Conservation (phyloP, 2,329 filamentous ascomycete species). For the Aureobasidium sp. region DNA sequence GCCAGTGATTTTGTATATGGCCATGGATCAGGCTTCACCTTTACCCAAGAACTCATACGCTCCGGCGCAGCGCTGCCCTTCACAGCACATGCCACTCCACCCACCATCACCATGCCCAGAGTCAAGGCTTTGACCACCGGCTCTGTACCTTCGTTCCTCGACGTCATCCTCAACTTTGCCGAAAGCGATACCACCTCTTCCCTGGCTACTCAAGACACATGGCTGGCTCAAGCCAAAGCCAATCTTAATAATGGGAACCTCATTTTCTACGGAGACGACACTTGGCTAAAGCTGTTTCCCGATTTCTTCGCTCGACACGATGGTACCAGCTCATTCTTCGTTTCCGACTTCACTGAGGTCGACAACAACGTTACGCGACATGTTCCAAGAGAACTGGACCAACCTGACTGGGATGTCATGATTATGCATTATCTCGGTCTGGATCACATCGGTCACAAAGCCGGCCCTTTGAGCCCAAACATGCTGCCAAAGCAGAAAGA, state of each 20-base stretch:
- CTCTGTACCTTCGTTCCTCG: slow-evolving; percentile 95
- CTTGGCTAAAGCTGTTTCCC: slow-evolving; percentile 95
- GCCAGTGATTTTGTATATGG: slow-evolving; percentile 87
- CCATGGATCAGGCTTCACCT: slow-evolving; percentile 70
- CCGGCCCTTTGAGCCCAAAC: slow-evolving; percentile 73
- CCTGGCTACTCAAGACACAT: slow-evolving; percentile 83
- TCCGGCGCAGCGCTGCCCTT: slow-evolving; percentile 81
- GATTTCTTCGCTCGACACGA: slow-evolving; percentile 78
- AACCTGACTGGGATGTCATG: slow-evolving; percentile 84
- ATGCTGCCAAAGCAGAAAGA: slow-evolving; percentile 91
- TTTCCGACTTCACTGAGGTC: slow-evolving; percentile 96
- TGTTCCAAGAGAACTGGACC: slow-evolving; percentile 65
- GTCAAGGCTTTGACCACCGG: slow-evolving; percentile 97
- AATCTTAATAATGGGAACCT: slow-evolving; percentile 55
- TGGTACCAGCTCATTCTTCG: slow-evolving; percentile 96
- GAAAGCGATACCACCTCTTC: slow-evolving; percentile 89
- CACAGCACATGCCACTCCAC: slow-evolving; percentile 91
- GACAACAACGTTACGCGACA: slow-evolving; percentile 96
- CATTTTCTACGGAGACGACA: slow-evolving; percentile 95
- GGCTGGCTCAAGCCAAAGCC: slow-evolving; percentile 81
- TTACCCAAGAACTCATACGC: slow-evolving; percentile 83
- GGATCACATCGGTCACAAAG: slow-evolving; percentile 96
- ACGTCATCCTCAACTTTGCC: slow-evolving; percentile 93
- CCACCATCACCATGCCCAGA: slow-evolving; percentile 96
- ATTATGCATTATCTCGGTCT: slow-evolving; percentile 92